Evolutionary conservation across 441 rosid species (phyloP).

Genomic region (Dalechampia spathulata): DNA sequence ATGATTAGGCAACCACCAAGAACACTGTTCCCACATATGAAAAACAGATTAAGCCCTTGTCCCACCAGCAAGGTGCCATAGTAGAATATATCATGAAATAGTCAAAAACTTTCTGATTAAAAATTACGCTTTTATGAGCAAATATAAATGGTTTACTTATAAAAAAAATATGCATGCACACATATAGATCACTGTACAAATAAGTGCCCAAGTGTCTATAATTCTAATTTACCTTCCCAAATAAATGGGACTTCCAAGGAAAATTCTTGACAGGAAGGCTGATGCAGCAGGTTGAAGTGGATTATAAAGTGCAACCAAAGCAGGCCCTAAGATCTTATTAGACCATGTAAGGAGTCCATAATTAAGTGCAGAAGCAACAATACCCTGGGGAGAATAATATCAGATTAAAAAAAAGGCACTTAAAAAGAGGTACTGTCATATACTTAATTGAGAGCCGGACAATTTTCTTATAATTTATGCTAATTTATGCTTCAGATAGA

Average conservation of each 20-base stretch:
- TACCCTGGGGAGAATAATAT: slow-evolving; percentile 40
- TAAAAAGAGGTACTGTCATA: background rate
- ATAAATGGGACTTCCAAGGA: slow-evolving; percentile 87
- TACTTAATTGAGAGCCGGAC: no score
- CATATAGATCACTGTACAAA: no score
- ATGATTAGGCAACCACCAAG: slow-evolving; percentile 83
- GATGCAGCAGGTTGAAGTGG: slow-evolving; percentile 98
- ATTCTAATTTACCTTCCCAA: slow-evolving; percentile 94
- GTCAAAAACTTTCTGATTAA: no score
- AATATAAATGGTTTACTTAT: no score
- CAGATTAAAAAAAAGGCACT: background rate
- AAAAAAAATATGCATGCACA: no score
- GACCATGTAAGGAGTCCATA: slow-evolving; percentile 93
- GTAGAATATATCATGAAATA: background rate
- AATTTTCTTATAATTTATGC: no score
- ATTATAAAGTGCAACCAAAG: slow-evolving; percentile 91
- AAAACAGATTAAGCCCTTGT: slow-evolving; percentile 17
- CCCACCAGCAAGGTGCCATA: background rate
- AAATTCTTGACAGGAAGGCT: slow-evolving; percentile 70
- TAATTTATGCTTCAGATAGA: no score
- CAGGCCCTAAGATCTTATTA: slow-evolving; percentile 90
- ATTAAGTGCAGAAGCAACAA: slow-evolving; percentile 80
- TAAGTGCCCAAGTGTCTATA: no score
- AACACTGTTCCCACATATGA: slow-evolving; percentile 34
- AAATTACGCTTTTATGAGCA: no score